Evolutionary conservation across 768 basidiomycete species (phyloP), one percentile per base, ranked within the genome.

Genomic region (Asterophora parasitica): DNA sequence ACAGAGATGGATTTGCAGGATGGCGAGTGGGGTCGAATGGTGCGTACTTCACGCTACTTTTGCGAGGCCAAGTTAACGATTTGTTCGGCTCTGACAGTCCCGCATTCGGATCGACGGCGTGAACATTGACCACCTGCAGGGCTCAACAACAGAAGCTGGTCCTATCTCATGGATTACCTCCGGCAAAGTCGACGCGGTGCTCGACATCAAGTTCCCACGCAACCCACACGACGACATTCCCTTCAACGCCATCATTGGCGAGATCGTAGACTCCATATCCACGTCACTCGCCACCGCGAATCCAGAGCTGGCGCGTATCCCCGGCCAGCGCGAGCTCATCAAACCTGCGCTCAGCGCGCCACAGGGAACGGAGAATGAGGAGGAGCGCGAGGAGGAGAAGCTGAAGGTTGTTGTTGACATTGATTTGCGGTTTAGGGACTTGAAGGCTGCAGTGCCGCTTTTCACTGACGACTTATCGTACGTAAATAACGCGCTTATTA

Each of bases 161-260:
- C 93, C 94, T 10, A 85, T 98, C 50, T 93, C 92, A 1, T 99
- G 96, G 96, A 92, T 99, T 50, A 94, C 88, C 0, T 90, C 94
- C 0, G 96, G 96, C 35, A 96, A 95, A 66, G 77, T 96, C 20
- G 96, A 99, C 60, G 90, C 92, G 8, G 96, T 99, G 4, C 78
- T 97, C 17, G 96, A 99, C 67, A 94, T 99, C 69, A 92, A 94
- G 61, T 98, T 99, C 66, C 94, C 96, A 17, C 82, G 82, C 13
- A 84, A 91, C 56, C 81, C 81, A 8, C 63, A 73, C 42, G 84
- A 86, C 48, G 79, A 82, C 53, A 66, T 77, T 13, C 80, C 82
- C 13, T 75, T 96, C 57, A 85, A 89, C 55, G 86, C 79, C 28
- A 80, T 97, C 52, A 75, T 97, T 4, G 87, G 78, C n/a, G 90